phyloP scores from a whole-genome alignment of 192 early-diverging fungal species.

The Lunasporangiospora selenospora region DNA sequence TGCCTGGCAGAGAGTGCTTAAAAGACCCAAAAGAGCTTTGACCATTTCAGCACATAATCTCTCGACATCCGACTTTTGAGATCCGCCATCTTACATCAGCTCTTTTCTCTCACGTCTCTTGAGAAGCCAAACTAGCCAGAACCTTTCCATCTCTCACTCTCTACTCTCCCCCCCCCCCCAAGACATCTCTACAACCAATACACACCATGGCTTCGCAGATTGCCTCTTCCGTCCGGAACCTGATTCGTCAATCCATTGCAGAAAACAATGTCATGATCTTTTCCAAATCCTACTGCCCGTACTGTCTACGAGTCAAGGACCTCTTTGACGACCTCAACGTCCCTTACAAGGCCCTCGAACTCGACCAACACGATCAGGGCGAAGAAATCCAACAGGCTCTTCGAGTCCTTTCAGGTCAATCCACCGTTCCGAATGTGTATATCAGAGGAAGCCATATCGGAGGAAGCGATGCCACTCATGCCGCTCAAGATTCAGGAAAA shows the following conservation, averaged over 20 bases:
- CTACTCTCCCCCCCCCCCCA: no score
- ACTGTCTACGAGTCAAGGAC: constrained; percentile 62
- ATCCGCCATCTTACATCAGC: no score
- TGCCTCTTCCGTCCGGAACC: constrained; percentile 8
- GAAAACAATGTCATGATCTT: constrained; percentile 65
- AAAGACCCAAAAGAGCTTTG: no score
- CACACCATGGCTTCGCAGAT: constrained; percentile 6
- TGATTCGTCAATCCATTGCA: constrained; percentile 24
- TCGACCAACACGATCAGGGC: constrained; percentile 62
- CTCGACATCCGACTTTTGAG: no score
- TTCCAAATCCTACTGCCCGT: constrained; percentile 77
- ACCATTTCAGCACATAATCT: no score
- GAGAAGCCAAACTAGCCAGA: no score
- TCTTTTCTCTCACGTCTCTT: no score
- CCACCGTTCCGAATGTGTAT: constrained; percentile 77
- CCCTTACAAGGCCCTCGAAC: constrained; percentile 63
- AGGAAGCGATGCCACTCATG: constrained; percentile 63
- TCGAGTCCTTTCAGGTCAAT: constrained; percentile 57
- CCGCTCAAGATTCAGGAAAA: constrained; percentile 52
- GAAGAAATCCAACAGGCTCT: constrained; percentile 62
- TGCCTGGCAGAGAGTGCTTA: no score
- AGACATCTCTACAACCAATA: neutral
- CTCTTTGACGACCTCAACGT: constrained; percentile 59
- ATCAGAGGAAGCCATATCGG: constrained; percentile 71
- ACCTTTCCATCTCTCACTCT: no score